Evolutionary conservation across 441 rosid genomes (phyloP).

Genomic region (Mallotus japonicus): DNA sequence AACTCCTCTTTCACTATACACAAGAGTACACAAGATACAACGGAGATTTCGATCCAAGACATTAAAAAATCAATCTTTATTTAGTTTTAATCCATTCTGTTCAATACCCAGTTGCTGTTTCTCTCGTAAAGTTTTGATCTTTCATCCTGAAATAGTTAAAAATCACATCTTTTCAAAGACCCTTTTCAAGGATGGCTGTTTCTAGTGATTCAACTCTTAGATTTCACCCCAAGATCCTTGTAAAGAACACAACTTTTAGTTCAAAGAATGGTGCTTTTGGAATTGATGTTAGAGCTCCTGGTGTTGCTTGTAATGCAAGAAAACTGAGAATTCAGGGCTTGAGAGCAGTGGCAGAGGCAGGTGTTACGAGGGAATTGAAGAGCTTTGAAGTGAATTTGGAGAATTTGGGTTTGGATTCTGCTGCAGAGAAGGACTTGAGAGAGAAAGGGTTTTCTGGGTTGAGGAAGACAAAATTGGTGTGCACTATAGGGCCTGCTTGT

Average conservation of each 20-base stretch:
- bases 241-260: conserved; percentile 21
- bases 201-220: conserved; percentile 33
- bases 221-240: conserved; percentile 18
- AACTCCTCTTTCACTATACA: conserved; percentile 4
- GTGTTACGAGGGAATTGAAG: conserved; percentile 24
- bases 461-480: conserved; percentile 80
- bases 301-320: conserved; percentile 30
- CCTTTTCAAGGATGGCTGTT: conserved; percentile 39
- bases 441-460: conserved; percentile 65
- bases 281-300: conserved; percentile 9
- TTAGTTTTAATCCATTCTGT: not conserved
- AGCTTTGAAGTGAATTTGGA: conserved; percentile 22
- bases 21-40: conserved; percentile 16
- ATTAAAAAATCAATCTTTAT: conserved; percentile 6
- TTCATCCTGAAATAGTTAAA: not conserved
- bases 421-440: conserved; percentile 50
- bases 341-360: conserved; percentile 35
- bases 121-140: conserved; percentile 2
- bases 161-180: conserved; percentile 4
- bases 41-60: conserved; percentile 36
- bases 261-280: conserved; percentile 28
- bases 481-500: conserved; percentile 75
- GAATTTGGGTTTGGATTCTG: conserved; percentile 45
- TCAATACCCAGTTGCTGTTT: not conserved
- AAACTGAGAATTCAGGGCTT: conserved; percentile 25